Evolutionary conservation across 495 filamentous ascomycete species (phyloP).

Genomic region (Hypoxylon perforatum): DNA sequence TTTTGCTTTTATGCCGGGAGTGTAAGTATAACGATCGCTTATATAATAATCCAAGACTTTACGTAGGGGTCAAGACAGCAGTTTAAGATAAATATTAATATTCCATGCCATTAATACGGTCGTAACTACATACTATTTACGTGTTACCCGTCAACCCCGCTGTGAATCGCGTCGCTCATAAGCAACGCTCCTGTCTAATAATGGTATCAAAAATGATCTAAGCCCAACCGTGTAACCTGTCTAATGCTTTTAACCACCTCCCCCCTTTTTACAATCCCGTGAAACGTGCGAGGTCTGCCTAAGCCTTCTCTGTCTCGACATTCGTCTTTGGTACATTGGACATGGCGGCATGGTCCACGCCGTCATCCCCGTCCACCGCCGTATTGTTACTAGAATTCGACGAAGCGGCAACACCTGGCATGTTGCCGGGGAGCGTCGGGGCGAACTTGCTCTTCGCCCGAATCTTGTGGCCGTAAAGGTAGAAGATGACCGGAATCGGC

Average conservation of each 20-base stretch:
- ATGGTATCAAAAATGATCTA: constrained; percentile 26
- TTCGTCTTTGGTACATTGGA: constrained; percentile 38
- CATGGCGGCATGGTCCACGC: constrained; percentile 39
- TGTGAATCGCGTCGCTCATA: constrained; percentile 1
- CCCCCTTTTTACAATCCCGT: neutral
- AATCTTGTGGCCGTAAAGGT: constrained; percentile 70
- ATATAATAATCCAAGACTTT: neutral
- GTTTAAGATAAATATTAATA: neutral
- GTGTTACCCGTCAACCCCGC: constrained; percentile 12
- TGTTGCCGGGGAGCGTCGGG: constrained; percentile 57
- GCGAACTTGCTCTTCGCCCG: constrained; percentile 75
- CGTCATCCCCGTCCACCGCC: constrained; percentile 25
- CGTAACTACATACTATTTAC: constrained; percentile 26
- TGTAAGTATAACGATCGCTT: neutral
- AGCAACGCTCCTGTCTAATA: constrained; percentile 7
- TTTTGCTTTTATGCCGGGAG: neutral
- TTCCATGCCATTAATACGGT: constrained; percentile 18
- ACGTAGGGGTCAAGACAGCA: neutral
- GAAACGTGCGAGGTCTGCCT: neutral
- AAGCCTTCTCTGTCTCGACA: constrained; percentile 33
- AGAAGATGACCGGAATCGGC: constrained; percentile 79
- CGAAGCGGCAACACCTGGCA: constrained; percentile 8
- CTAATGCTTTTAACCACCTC: constrained; percentile 2
- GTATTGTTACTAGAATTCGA: constrained; percentile 38
- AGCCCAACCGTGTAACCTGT: constrained; percentile 10